Evolutionary conservation across 2,329 filamentous ascomycete genomes (phyloP).

Genomic region (Atkinsonella texensis): DNA sequence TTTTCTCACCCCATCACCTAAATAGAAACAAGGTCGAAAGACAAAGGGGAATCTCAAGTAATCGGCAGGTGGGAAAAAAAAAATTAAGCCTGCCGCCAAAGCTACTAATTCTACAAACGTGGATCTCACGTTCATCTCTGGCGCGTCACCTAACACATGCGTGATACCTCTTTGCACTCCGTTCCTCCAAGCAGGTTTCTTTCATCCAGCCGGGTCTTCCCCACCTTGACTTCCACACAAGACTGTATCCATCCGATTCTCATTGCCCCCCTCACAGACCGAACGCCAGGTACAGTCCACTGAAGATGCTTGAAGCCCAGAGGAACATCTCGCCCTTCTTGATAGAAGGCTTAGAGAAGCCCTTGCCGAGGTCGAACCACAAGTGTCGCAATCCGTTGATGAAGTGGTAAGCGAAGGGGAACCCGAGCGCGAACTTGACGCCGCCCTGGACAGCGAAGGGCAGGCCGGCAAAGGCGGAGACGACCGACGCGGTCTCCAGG

Average conservation of each 20-base stretch:
- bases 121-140: background rate
- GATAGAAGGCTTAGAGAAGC: constrained; percentile 37
- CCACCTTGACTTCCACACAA: background rate
- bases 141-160: background rate
- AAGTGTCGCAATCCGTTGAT: constrained; percentile 45
- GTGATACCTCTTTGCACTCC: background rate
- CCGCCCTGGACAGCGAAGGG: constrained; percentile 47
- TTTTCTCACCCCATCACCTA: background rate
- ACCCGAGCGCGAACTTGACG: constrained; percentile 42
- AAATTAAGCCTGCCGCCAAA: background rate
- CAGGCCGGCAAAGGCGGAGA: constrained; percentile 45
- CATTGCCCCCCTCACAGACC: constrained; percentile 28
- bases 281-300: constrained; percentile 34
- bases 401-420: constrained; percentile 48
- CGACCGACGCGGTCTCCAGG: constrained; percentile 46
- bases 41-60: background rate
- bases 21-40: too few relatives aligned
- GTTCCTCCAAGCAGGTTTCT: background rate
- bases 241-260: background rate
- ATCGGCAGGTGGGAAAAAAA: background rate
- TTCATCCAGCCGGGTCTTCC: background rate
- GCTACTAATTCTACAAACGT: background rate
- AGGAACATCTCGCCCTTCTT: constrained; percentile 33
- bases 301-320: constrained; percentile 33
- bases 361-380: constrained; percentile 37